A percentile compares a stretch with the other conserved stretches of the same genome.
Conservation (phyloP, 768 basidiomycete species). For the Podaxis sp. region DNA sequence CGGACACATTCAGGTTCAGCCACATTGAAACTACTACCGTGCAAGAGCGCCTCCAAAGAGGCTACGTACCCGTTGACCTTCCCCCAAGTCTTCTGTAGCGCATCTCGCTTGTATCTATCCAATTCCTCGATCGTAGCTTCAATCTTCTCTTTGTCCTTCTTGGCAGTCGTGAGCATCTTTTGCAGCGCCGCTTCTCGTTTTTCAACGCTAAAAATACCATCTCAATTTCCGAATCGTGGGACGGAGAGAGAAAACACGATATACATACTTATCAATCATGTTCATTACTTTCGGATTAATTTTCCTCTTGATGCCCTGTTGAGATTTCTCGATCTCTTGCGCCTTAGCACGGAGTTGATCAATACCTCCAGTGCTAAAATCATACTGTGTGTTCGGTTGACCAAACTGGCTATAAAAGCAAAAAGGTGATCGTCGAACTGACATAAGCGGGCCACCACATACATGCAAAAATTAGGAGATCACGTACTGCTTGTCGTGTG, state of each 20-base stretch:
- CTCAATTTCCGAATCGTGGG: not conserved
- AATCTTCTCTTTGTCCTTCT: slow-evolving; percentile 94
- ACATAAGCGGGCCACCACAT: not conserved
- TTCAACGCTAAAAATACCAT: slow-evolving; percentile 65
- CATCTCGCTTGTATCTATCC: slow-evolving; percentile 92
- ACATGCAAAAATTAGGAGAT: not conserved
- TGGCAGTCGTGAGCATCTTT: slow-evolving; percentile 85
- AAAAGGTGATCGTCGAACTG: not conserved
- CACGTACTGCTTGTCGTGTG: slow-evolving; percentile 81
- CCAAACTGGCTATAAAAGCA: slow-evolving; percentile 69
- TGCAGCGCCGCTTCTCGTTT: slow-evolving; percentile 86
- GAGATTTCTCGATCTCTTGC: slow-evolving; percentile 70
- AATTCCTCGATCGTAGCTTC: slow-evolving; percentile 91
- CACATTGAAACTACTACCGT: not conserved
- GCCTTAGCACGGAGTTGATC: slow-evolving; percentile 59
- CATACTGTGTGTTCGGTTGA: slow-evolving; percentile 75
- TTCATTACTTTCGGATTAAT: slow-evolving; percentile 94
- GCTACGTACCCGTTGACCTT: slow-evolving; percentile 83
- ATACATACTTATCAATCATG: slow-evolving; percentile 87
- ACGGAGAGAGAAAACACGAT: not conserved
- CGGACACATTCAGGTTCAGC: not conserved
- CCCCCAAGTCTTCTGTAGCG: slow-evolving; percentile 92
- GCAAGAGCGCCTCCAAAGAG: not conserved
- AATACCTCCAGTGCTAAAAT: slow-evolving; percentile 72
- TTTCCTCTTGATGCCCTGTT: slow-evolving; percentile 91